Percentiles rank a stretch among this genome's conserved stretches.
These are phyloP conservation scores for Fusarium anthophilum DNA, from an alignment of 2,329 filamentous ascomycete species.

Conservation along the genomic window DNA sequence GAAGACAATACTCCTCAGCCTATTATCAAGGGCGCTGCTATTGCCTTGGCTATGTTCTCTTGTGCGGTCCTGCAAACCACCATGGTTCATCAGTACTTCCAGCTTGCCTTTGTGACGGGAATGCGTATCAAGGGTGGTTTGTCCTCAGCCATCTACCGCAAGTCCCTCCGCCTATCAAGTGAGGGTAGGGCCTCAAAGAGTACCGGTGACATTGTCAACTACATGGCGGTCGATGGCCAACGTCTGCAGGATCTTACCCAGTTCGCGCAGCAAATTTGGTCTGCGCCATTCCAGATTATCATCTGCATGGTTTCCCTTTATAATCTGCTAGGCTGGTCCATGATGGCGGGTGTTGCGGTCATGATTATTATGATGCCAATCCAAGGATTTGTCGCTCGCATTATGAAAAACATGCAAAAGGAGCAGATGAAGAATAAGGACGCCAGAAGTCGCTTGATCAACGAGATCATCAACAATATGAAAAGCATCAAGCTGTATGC, in stretches of 20 bases:
- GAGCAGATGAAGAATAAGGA: constrained; percentile 99
- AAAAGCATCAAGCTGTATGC: constrained; percentile 99
- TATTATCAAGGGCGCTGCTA: constrained; percentile 82
- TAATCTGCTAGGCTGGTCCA: constrained; percentile 91
- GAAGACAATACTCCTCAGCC: constrained; percentile 73
- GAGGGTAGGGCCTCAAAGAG: constrained; percentile 89
- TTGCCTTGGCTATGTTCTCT: constrained; percentile 91
- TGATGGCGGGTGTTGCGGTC: constrained; percentile 92
- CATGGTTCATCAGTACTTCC: constrained; percentile 97
- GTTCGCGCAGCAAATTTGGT: constrained; percentile 95
- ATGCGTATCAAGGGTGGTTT: constrained; percentile 96
- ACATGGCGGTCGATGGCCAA: constrained; percentile 98
- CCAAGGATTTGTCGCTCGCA: constrained; percentile 88
- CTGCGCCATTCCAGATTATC: constrained; percentile 93
- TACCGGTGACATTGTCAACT: constrained; percentile 98
- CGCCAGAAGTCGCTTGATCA: constrained; percentile 89
- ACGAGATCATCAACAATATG: constrained; percentile 99
- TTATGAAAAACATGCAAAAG: constrained; percentile 96
- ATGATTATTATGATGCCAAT: constrained; percentile 99
- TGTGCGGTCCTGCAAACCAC: constrained; percentile 87
- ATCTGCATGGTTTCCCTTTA: constrained; percentile 97
- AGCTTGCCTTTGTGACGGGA: constrained; percentile 90
- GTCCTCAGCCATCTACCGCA: constrained; percentile 90
- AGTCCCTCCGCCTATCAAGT: constrained; percentile 89
- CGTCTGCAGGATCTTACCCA: constrained; percentile 94